Evolutionary conservation across 345 rosid genomes (phyloP), one percentile per base, ranked within the genome.

Genomic region (Moricandia moricandioides): DNA sequence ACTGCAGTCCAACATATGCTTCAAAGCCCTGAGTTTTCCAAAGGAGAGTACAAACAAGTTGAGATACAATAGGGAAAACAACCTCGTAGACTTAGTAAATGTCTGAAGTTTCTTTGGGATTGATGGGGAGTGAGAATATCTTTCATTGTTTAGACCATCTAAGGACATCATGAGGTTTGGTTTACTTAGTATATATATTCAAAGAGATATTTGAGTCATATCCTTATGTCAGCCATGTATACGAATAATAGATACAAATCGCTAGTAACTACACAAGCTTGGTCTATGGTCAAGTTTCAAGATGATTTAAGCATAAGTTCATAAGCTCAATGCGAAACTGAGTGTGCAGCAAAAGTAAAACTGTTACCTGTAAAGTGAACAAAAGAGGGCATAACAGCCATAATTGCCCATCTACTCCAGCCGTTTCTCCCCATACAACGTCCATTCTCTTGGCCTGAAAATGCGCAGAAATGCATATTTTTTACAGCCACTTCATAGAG

Each of bases 401-500:
- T 71, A 96, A 70, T 43, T 96, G 98, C 31, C 99, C 98, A 71
- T 89, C 91, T 37, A 96, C 99, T 11, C 99, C 98, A 72, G 99
- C 88, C 5, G 99, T 96, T 88, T 92, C 98, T 68, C 99, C 98
- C 99, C 98, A 96, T 58, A 96, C 98, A 72, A 96, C 99, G 64
- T 95, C 99, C 99, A 95, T 96, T 76, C 99, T 87, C 81, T 96
- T 92, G 52, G 99, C 99, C 99, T 96, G 75, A 57, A 76, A 18
- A 80, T 43, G 10, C 69, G 64, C 58, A 73, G 24, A 58, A 13
- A 66, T 7, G 27, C 18, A 13, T 29, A 29, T 13, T 34, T 16
- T 31, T 40, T 51, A 62, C 54, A 52, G 54, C 52, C 58, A 43
- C 8, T 26, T 26, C 62, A 73, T 16, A 11, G 33, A 30, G 54